phyloP scores from a whole-genome alignment of 1,284 basidiomycete species.

The Ustilago nuda region DNA sequence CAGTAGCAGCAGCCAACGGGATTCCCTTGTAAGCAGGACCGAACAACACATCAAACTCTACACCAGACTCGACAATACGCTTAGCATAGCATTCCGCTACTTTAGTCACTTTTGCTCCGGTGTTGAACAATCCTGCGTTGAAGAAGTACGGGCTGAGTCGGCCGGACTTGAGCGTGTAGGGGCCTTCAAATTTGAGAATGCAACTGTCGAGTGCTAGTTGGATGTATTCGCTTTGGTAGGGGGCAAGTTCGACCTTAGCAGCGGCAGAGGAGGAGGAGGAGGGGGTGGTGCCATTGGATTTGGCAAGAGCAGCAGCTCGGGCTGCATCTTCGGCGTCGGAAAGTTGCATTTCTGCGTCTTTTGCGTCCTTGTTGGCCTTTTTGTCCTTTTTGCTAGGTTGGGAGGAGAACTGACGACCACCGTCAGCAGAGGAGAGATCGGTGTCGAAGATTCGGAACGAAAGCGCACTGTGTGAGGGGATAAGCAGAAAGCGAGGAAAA shows the following conservation, averaged over 20 bases:
- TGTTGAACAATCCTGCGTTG: constrained; percentile 87
- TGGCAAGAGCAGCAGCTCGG: constrained; percentile 30
- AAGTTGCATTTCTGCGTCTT: constrained; percentile 32
- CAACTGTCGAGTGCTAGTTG: constrained; percentile 58
- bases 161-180: constrained; percentile 79
- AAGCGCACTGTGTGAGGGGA: constrained; percentile 45
- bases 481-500: constrained; percentile 6
- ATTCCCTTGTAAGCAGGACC: constrained; percentile 99
- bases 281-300: constrained; percentile 10
- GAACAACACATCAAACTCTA: constrained; percentile 86
- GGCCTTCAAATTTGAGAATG: constrained; percentile 67
- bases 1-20: constrained; percentile 88
- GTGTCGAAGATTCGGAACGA: constrained; percentile 65
- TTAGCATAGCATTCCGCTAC: constrained; percentile 87
- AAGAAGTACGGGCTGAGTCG: constrained; percentile 95
- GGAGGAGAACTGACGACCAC: constrained; percentile 60
- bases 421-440: constrained; percentile 60
- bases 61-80: constrained; percentile 74
- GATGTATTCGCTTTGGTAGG: constrained; percentile 66
- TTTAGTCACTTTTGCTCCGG: constrained; percentile 82
- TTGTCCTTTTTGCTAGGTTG: constrained; percentile 37
- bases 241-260: constrained; percentile 45
- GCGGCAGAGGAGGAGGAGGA: constrained; percentile 12
- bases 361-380: constrained; percentile 16
- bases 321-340: constrained; percentile 45